Base-by-base conservation (phyloP, 495 filamentous ascomycete species). In the Penicillium steckii region DNA sequence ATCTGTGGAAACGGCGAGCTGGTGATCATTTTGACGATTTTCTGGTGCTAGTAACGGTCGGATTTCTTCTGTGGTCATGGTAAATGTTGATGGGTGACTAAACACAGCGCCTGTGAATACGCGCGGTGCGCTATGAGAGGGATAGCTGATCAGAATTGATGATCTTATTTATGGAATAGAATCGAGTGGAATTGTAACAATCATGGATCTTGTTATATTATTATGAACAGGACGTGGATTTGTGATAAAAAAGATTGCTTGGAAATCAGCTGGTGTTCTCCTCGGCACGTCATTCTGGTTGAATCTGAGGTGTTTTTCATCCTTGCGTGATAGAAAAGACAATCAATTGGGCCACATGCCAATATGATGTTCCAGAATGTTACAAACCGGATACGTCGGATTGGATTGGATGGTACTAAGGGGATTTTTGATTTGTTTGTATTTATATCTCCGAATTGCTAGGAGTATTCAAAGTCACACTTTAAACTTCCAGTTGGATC, bases 241-340 rank as follows among this genome's bases (percentile, higher is more conserved):
- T 41, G 19, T 29, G 44, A 32, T 17, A 15, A 48, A 45, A 17
- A 46, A n/a, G n/a, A n/a, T 30, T 62, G 67, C 54, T 66, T 62
- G 61, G 64, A 66, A 70, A 67, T 66, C 60, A 55, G 21, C 47
- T 26, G 43, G 13, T 10, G 46, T 26, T 37, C 29, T 43, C 23
- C 19, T 13, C 56, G 61, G 67, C 67, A 70, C 67, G 67, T 59
- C 65, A 70, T 70, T 56, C 47, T 22, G 52, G 59, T 50, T 52
- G 45, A 53, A 54, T 56, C 55, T 68, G 64, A 57, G 55, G 57
- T 60, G 48, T 62, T 50, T n/a, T n/a, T n/a, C 41, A 22, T 42
- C 15, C 47, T 48, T 52, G 48, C 52, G 45, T 54, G 45, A 53
- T 22, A 24, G 35, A 45, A 32, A 21, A 47, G 35, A 27, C 24